Percentiles rank a stretch among this genome's conserved stretches.
phyloP scores from a whole-genome alignment of 257 asterid genomes.

The Penstemon newberryi region DNA sequence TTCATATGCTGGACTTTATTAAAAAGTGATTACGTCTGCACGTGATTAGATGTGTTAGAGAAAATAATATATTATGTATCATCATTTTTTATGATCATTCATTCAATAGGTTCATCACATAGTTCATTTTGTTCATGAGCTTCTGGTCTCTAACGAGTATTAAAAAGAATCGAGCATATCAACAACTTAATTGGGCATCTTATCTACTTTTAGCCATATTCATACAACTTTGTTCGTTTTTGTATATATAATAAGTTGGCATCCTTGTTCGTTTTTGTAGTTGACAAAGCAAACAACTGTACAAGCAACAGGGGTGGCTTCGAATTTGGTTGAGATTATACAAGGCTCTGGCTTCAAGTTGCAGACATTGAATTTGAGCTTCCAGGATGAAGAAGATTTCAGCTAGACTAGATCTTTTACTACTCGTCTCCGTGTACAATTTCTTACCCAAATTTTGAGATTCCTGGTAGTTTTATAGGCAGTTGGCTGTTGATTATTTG shows the following conservation, averaged over 20 bases:
- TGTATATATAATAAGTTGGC: no score
- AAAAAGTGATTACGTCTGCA: no score
- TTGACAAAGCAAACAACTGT: conserved; percentile 73
- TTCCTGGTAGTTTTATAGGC: conserved; percentile 2
- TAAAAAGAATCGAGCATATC: background rate
- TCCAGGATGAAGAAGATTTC: conserved; percentile 81
- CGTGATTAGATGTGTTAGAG: no score
- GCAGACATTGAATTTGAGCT: conserved; percentile 87
- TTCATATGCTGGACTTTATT: no score
- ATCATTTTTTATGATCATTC: no score
- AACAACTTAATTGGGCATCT: background rate
- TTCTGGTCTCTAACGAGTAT: background rate
- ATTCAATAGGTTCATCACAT: background rate
- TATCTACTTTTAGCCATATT: no score
- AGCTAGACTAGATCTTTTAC: conserved; percentile 37
- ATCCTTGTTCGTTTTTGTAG: conserved; percentile 35
- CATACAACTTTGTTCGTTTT: no score
- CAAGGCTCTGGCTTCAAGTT: conserved; percentile 96
- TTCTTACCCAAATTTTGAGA: conserved; percentile 26
- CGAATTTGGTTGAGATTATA: conserved; percentile 76
- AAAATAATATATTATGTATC: no score
- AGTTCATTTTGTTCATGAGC: background rate
- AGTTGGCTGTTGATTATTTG: conserved; percentile 16
- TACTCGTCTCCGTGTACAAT: background rate
- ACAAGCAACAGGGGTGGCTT: conserved; percentile 98